Evolutionary conservation across 2,329 filamentous ascomycete genomes (phyloP).

Genomic region (Byssothecium circinans): DNA sequence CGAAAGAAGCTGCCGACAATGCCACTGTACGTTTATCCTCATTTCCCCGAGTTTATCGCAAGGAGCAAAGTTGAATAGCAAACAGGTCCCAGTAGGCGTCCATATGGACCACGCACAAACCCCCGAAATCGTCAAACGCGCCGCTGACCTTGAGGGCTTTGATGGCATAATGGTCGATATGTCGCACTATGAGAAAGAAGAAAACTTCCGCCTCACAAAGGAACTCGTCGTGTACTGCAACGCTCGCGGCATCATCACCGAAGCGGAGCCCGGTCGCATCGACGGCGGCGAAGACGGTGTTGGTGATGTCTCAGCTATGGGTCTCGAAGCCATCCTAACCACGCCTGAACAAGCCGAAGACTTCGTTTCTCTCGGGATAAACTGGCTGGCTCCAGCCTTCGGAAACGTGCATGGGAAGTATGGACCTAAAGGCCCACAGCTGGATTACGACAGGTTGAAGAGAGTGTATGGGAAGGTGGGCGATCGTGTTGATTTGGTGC

Average conservation of each 20-base stretch:
- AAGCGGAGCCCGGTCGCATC: conserved; percentile 72
- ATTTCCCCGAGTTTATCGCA: neutral
- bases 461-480: conserved; percentile 54
- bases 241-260: conserved; percentile 66
- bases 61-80: neutral
- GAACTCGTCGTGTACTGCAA: conserved; percentile 67
- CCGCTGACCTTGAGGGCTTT: conserved; percentile 53
- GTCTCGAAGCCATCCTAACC: conserved; percentile 63
- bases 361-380: conserved; percentile 71
- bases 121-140: conserved; percentile 62
- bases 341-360: conserved; percentile 69
- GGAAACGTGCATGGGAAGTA: conserved; percentile 78
- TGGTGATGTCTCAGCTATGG: conserved; percentile 61
- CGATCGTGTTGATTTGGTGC: conserved; percentile 54
- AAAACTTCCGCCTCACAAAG: conserved; percentile 66
- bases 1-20: conserved; percentile 46
- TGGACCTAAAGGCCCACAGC: conserved; percentile 61
- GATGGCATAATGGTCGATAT: conserved; percentile 63
- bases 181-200: conserved; percentile 70
- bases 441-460: conserved; percentile 38
- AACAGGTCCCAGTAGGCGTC: conserved; percentile 60
- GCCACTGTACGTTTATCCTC: conserved; percentile 24
- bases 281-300: conserved; percentile 76
- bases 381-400: conserved; percentile 74
- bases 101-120: conserved; percentile 70